Base-by-base conservation (phyloP, 176 grass and related monocot genomes). In the Pontederia paniculata region DNA sequence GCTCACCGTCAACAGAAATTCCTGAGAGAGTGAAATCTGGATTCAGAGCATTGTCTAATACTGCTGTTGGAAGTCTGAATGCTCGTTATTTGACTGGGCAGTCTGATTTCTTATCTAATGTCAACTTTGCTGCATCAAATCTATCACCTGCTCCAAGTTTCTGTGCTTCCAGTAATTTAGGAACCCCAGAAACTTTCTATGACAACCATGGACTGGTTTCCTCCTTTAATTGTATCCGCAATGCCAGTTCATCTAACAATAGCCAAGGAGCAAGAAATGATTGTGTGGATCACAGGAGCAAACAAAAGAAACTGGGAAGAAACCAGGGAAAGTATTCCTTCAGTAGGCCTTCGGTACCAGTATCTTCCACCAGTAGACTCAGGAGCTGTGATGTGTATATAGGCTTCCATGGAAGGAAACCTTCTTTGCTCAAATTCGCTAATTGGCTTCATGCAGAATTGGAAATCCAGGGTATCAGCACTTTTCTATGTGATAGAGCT, bases 401-500 rank as follows among this genome's bases (percentile, higher is more conserved):
- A 73, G 86, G 85, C 57, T 97, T 87, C 80, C 86, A 97, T 66
- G 93, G 93, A 42, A 77, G 72, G 66, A 97, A 97, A 59, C 65
- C 78, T 84, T 88, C 86, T 17, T 65, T 97, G 50, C 67, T 90
- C 67, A 81, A 86, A 59, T 97, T 90, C 61, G 82, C 78, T 21
- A 87, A 87, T 53, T 97, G 93, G 93, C 83, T 97, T 69, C 83
- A 77, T 59, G 80, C 86, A 54, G 93, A 97, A 55, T 72, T 97
- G 59, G 93, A 97, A 72, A 83, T 78, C 60, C 93, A 91, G 56
- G 93, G 93, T 46, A 97, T 97, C 47, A 97, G 93, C 54, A 90
- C 80, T 60, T 97, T 90, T 71, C 73, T 80, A 55, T 90, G 80
- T 51, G 93, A 90, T 46, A 69, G 93, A 65, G 79, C 93, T 42